Evolutionary conservation across 169 alveolate species (phyloP), one percentile per base, ranked within the genome.

Genomic region (Babesia caballi): DNA sequence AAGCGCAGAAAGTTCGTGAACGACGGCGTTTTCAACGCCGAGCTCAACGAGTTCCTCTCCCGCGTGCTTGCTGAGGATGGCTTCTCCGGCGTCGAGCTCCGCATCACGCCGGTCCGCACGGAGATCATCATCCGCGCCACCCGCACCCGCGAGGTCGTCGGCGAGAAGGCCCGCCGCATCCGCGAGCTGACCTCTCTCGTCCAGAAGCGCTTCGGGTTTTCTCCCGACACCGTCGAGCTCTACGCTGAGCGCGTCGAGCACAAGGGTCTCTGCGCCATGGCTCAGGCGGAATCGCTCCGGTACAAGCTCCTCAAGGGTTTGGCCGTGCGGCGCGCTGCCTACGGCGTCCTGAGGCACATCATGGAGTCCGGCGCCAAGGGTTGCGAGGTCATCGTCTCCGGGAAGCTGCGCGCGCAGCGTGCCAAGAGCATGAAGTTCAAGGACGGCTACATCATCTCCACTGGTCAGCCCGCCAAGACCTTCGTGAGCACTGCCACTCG

Each of bases 1-100:
- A 96, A 94, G 88, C 95, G 94, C 82, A 88, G 96, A 47, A 94
- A 97, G 92, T 97, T 98, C 92, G 97, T 98, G 47, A 95, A 94
- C 60, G 99, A 98, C 81, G 99, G 99, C 51, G 99, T 98, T 66
- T 96, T 97, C 96, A 89, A 96, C 84, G 99, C 99, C 47, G 99
- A 98, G 90, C 94, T 98, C 66, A 96, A 97, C 87, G 99, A 97
- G 81, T 96, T 98, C 91, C 95, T 98, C 52, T 93, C 97, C 51
- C 92, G 98, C 61, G 92, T 96, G 32, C 94, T 98, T 54, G 98
- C 98, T 15, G 98, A 96, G 68, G 99, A 95, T 81, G 99, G 99
- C 33, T 97, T 96, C 85, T 96, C 99, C 27, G 99, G 99, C 50
- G 98, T 97, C 27, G 99, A 97, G 87, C 98, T 96, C 51, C 88